These are phyloP conservation scores for Taphrina betulina DNA, from an alignment of 1,139 yeast species.

Conservation along the genomic window DNA sequence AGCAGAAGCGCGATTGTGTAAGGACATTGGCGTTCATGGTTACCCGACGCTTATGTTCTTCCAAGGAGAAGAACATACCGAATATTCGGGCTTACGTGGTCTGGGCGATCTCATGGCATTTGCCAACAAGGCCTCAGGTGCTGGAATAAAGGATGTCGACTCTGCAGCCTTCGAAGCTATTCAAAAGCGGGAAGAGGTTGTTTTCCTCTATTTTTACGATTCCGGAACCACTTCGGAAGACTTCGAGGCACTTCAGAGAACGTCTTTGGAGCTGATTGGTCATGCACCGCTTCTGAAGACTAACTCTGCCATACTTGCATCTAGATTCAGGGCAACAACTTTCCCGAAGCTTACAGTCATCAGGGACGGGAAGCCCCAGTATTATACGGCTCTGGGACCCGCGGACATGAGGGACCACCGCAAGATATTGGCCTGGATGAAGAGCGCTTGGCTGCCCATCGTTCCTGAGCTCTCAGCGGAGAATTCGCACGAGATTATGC, in stretches of 20 bases:
- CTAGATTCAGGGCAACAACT: conserved; percentile 41
- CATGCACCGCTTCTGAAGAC: conserved; percentile 46
- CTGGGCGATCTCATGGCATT: conserved; percentile 44
- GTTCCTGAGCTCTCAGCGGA: conserved; percentile 46
- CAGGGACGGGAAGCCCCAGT: conserved; percentile 41
- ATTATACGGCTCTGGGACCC: conserved; percentile 44
- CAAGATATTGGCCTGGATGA: conserved; percentile 43
- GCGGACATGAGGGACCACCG: conserved; percentile 44
- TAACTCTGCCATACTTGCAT: conserved; percentile 41
- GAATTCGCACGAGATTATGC: conserved; percentile 44
- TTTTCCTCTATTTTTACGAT: conserved; percentile 47
- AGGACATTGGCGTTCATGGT: conserved; percentile 41
- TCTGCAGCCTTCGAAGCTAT: conserved; percentile 40
- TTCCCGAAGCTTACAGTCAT: conserved; percentile 45
- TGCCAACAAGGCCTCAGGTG: conserved; percentile 43
- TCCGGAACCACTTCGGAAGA: conserved; percentile 46
- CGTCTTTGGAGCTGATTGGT: conserved; percentile 44
- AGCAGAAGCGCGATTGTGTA: conserved; percentile 43
- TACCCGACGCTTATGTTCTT: conserved; percentile 45
- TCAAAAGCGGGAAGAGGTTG: conserved; percentile 39
- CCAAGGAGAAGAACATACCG: conserved; percentile 42
- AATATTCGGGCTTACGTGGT: conserved; percentile 45
- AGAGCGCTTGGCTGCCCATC: conserved; percentile 44
- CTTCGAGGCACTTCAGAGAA: conserved; percentile 45
- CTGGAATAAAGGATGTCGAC: conserved; percentile 41